Conservation (phyloP, 1,284 basidiomycete species). For the Cutaneotrichosporon cyanovorans region DNA sequence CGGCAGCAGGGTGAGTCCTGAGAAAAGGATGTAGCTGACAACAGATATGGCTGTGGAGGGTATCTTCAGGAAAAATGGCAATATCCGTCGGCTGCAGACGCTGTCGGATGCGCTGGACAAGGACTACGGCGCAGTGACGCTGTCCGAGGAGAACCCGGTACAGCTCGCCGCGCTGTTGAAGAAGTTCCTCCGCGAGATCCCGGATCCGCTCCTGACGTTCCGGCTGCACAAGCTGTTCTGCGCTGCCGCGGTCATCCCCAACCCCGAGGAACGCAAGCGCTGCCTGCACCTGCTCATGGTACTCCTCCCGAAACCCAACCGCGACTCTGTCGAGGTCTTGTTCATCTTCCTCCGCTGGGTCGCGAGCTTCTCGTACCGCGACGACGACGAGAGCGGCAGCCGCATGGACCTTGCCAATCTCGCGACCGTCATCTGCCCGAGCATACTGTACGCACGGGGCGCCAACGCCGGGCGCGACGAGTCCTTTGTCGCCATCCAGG, state of each 20-base stretch:
- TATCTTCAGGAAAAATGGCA: conserved; percentile 97
- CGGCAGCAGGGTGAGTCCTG: conserved; percentile 83
- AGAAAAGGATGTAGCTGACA: neutral
- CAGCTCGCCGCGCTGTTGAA: conserved; percentile 95
- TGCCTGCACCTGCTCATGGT: conserved; percentile 80
- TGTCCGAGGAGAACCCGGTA: conserved; percentile 91
- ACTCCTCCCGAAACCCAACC: conserved; percentile 82
- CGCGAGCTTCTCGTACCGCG: conserved; percentile 95
- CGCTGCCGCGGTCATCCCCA: conserved; percentile 71
- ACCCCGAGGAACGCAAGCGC: conserved; percentile 69
- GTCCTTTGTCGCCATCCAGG: conserved; percentile 82
- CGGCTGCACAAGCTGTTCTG: conserved; percentile 85
- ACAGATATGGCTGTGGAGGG: conserved; percentile 97
- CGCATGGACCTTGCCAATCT: conserved; percentile 97
- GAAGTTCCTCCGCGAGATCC: conserved; percentile 92
- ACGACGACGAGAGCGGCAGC: conserved; percentile 95
- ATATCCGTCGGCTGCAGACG: conserved; percentile 86
- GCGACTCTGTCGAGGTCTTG: conserved; percentile 95
- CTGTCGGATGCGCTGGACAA: conserved; percentile 88
- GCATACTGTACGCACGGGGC: conserved; percentile 79
- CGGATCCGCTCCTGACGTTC: conserved; percentile 92
- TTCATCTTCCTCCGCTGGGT: conserved; percentile 99
- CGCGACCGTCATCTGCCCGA: conserved; percentile 96
- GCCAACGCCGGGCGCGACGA: conserved; percentile 85
- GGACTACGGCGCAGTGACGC: conserved; percentile 79